A percentile compares a stretch with the other conserved stretches of the same genome.
Evolutionary conservation across 352 stramenopile species (phyloP).

Genomic region (Globisporangium acanthophoron): DNA sequence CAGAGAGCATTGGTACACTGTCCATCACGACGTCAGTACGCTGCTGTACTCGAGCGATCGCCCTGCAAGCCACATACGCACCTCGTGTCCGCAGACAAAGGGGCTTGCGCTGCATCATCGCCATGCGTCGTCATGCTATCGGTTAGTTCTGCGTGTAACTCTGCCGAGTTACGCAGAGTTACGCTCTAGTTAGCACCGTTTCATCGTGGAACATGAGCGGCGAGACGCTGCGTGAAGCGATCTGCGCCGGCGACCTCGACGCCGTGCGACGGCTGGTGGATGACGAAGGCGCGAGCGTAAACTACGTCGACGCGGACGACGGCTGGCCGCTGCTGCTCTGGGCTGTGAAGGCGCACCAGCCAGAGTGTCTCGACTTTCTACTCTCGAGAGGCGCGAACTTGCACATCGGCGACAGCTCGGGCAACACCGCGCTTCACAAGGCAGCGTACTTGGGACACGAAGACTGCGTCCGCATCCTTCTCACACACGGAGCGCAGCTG

Average conservation of each 20-base stretch:
- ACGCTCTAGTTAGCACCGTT: no score
- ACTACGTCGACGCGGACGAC: constrained; percentile 37
- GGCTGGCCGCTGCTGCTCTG: constrained; percentile 35
- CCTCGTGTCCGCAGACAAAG: no score
- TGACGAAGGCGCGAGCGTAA: constrained; percentile 20
- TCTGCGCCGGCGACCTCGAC: constrained; percentile 28
- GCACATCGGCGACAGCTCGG: constrained; percentile 24
- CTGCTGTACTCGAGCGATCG: no score
- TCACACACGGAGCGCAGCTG: constrained; percentile 22
- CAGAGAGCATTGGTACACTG: constrained; percentile 16
- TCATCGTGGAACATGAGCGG: constrained; percentile 18
- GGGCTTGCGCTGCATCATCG: no score
- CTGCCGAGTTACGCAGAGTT: no score
- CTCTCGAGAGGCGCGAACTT: constrained; percentile 28
- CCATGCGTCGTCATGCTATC: no score
- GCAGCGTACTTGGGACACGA: constrained; percentile 33
- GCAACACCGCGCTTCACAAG: constrained; percentile 45
- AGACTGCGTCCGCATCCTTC: constrained; percentile 24
- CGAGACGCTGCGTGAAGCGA: constrained; percentile 32
- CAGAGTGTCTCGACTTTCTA: constrained; percentile 22
- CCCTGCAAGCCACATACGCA: no score
- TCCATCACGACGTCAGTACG: background rate
- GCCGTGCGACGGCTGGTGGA: constrained; percentile 17
- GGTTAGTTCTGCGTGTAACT: no score
- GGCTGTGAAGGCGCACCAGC: constrained; percentile 33